Evolutionary conservation across 2,329 filamentous ascomycete genomes (phyloP).

Genomic region (Sporothrix pseudoabietina): DNA sequence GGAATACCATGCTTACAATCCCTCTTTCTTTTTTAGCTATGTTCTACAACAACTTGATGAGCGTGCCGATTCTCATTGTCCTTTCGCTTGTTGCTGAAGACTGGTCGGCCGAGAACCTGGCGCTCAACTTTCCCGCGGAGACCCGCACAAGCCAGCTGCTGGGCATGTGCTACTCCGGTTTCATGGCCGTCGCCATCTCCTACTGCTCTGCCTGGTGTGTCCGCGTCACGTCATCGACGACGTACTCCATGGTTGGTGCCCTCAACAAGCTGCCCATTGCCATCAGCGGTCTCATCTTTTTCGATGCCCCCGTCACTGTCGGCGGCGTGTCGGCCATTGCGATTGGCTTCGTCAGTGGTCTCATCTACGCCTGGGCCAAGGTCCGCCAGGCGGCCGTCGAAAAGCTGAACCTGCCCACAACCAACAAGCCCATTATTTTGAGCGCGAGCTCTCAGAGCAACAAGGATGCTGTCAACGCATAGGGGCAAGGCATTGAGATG

Average conservation of each 20-base stretch:
- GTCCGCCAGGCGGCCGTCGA: conserved; percentile 72
- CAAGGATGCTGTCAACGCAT: conserved; percentile 79
- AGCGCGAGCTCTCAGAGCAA: conserved; percentile 91
- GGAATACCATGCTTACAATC: background rate
- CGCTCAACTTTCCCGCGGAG: conserved; percentile 83
- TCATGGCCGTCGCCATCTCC: conserved; percentile 96
- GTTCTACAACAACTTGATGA: conserved; percentile 99
- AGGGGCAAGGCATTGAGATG: conserved; percentile 14
- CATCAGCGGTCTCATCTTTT: conserved; percentile 89
- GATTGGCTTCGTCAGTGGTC: conserved; percentile 86
- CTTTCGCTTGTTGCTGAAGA: conserved; percentile 84
- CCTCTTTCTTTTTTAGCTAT: conserved; percentile 64
- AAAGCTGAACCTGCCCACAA: conserved; percentile 66
- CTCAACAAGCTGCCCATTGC: conserved; percentile 98
- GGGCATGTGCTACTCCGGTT: conserved; percentile 91
- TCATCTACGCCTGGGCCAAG: conserved; percentile 88
- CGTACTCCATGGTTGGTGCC: conserved; percentile 97
- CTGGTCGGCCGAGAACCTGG: conserved; percentile 84
- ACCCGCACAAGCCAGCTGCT: conserved; percentile 76
- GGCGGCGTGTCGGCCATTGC: conserved; percentile 89
- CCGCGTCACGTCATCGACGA: conserved; percentile 93
- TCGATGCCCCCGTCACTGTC: conserved; percentile 88
- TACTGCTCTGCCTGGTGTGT: conserved; percentile 99
- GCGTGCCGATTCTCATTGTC: conserved; percentile 85
- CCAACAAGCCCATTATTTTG: conserved; percentile 60